Conservation (phyloP, 768 basidiomycete species). For the Basidioascus undulatus region DNA sequence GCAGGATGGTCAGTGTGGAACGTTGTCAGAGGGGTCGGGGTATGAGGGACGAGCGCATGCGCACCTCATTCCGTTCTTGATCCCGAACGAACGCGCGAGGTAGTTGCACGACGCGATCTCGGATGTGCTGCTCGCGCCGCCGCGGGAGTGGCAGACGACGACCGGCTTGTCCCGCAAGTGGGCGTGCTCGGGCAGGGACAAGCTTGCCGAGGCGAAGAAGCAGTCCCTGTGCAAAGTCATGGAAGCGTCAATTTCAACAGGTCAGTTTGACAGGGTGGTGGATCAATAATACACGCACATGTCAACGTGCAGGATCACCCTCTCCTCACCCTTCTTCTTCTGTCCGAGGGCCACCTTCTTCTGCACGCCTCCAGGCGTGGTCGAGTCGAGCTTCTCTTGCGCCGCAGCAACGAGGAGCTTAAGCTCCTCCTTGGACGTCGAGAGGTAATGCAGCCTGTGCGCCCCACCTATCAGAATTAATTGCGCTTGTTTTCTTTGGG, state of each 20-base stretch:
- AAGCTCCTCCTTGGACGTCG: conserved; percentile 79
- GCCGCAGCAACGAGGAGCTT: conserved; percentile 54
- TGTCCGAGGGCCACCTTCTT: conserved; percentile 6
- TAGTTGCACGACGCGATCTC: conserved; percentile 90
- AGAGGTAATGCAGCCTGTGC: conserved; percentile 81
- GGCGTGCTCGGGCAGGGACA: conserved; percentile 43
- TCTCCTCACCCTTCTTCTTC: conserved; percentile 22
- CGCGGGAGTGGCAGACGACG: conserved; percentile 88
- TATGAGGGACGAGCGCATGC: conserved; percentile 7
- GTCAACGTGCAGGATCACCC: conserved; percentile 25
- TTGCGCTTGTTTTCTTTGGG: no score
- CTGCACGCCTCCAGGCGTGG: neutral
- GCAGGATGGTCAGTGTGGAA: neutral
- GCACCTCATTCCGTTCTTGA: conserved; percentile 87
- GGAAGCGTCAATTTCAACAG: neutral
- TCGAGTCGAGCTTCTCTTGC: conserved; percentile 37
- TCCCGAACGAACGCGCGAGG: conserved; percentile 65
- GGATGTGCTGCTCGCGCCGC: conserved; percentile 57
- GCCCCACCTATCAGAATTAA: no score
- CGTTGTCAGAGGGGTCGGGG: neutral
- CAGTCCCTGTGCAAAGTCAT: conserved; percentile 37
- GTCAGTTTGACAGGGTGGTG: neutral
- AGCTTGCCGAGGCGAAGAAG: conserved; percentile 84
- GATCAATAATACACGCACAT: conserved; percentile 9
- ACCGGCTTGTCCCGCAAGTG: conserved; percentile 66